Conservation (phyloP, 2,329 filamentous ascomycete genomes). For the Exophiala lecanii-corni region DNA sequence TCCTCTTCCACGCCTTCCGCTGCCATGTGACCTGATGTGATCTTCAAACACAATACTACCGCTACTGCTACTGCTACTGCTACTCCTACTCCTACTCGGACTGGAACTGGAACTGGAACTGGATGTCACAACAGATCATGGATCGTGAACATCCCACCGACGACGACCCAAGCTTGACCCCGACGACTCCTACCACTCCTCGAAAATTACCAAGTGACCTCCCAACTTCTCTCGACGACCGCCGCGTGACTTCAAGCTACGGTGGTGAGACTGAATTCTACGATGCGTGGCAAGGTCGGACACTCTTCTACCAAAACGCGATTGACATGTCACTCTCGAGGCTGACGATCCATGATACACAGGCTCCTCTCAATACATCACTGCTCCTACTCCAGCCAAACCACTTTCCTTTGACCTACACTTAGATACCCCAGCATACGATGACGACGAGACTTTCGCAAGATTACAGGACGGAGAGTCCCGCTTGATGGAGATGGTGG, state of each 20-base stretch:
- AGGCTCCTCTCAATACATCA: constrained; percentile 96
- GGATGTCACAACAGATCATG: constrained; percentile 11
- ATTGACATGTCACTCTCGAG: too few species aligned
- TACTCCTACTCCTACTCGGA: too few species aligned
- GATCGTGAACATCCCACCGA: constrained; percentile 16
- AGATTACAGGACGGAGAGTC: constrained; percentile 72
- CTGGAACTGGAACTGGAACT: too few species aligned
- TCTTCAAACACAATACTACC: too few species aligned
- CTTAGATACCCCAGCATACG: constrained; percentile 71
- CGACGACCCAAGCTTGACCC: constrained; percentile 5
- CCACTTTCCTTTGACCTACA: constrained; percentile 81
- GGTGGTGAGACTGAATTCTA: constrained; percentile 91
- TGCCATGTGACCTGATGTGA: too few species aligned
- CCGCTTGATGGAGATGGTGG: constrained; percentile 90
- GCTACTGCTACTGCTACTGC: too few species aligned
- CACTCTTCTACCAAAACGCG: too few species aligned
- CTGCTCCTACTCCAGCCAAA: constrained; percentile 76
- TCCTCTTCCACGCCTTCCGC: too few species aligned
- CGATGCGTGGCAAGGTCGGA: constrained; percentile 92
- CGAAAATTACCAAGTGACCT: constrained; percentile 70
- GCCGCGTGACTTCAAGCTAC: constrained; percentile 62
- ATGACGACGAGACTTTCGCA: constrained; percentile 57
- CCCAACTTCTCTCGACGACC: constrained; percentile 86
- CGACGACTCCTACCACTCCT: constrained; percentile 16
- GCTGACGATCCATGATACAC: too few species aligned